phyloP scores from a whole-genome alignment of 495 filamentous ascomycete genomes.

The Penicilliopsis zonata region DNA sequence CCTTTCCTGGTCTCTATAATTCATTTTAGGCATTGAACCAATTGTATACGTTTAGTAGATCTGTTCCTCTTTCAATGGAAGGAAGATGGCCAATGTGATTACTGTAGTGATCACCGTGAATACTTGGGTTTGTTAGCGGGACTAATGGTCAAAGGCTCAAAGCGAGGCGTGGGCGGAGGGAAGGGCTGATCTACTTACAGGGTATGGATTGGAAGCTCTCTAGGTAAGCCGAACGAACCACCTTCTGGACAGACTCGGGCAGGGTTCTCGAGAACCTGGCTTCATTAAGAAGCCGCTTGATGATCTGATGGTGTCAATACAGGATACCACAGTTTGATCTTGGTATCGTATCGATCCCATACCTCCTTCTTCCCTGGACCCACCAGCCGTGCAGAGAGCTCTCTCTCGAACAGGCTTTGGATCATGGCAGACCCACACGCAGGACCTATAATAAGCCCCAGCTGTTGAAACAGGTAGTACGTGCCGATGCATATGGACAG shows the following conservation, averaged over 20 bases:
- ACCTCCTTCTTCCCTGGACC: conserved; percentile 6
- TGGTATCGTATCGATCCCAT: not conserved
- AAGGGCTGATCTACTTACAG: conserved; percentile 9
- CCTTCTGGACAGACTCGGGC: conserved; percentile 3
- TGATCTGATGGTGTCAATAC: conserved; percentile 8
- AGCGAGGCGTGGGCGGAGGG: not conserved
- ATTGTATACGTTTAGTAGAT: not conserved
- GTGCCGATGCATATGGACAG: conserved; percentile 15
- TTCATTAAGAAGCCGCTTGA: conserved; percentile 14
- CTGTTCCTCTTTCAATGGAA: not conserved
- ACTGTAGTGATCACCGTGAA: not conserved
- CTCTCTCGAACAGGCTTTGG: conserved; percentile 9
- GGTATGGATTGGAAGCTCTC: conserved; percentile 15
- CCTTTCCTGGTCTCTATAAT: no score
- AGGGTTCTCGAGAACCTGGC: conserved; percentile 9
- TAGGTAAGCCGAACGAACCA: conserved; percentile 13
- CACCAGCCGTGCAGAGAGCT: conserved; percentile 5
- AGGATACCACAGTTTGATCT: not conserved
- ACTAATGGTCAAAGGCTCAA: no score
- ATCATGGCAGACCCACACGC: conserved; percentile 12
- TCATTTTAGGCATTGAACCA: not conserved
- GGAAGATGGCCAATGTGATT: not conserved
- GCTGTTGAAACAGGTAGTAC: conserved; percentile 24
- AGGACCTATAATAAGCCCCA: conserved; percentile 21
- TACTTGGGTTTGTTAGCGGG: no score